Conservation (phyloP, 805 yeast species). For the Wickerhamomyces xylosicus region DNA sequence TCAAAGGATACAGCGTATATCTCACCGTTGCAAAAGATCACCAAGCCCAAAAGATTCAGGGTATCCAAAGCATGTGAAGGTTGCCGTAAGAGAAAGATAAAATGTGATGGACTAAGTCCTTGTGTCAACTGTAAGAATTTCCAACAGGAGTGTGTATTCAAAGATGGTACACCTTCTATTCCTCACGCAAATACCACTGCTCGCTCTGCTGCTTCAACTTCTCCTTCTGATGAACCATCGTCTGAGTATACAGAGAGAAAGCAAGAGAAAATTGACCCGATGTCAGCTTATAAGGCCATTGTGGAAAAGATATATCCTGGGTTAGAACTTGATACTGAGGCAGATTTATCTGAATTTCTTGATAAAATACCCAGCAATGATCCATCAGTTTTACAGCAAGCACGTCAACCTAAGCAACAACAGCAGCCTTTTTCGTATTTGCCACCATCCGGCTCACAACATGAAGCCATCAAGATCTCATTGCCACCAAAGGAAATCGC, state of each 20-base stretch:
- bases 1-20: conserved; percentile 17
- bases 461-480: conserved; percentile 39
- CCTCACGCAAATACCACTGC: neutral
- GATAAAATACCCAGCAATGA: no score
- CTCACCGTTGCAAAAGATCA: conserved; percentile 14
- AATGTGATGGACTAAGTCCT: conserved; percentile 79
- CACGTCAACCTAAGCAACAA: conserved; percentile 15
- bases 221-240: conserved; percentile 1
- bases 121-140: conserved; percentile 85
- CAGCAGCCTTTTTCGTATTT: neutral
- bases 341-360: no score
- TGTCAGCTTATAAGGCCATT: conserved; percentile 4
- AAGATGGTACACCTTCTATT: no score
- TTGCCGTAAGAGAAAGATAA: conserved; percentile 67
- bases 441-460: conserved; percentile 13
- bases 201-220: neutral
- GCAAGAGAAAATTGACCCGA: conserved; percentile 1
- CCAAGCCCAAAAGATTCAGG: conserved; percentile 37
- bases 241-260: neutral
- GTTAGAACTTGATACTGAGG: neutral
- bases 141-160: conserved; percentile 49
- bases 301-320: conserved; percentile 8
- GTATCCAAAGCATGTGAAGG: conserved; percentile 69
- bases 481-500: conserved; percentile 75
- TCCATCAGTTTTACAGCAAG: neutral